phyloP scores from a whole-genome alignment of 768 basidiomycete species.

The Phlebiopsis gigantea region DNA sequence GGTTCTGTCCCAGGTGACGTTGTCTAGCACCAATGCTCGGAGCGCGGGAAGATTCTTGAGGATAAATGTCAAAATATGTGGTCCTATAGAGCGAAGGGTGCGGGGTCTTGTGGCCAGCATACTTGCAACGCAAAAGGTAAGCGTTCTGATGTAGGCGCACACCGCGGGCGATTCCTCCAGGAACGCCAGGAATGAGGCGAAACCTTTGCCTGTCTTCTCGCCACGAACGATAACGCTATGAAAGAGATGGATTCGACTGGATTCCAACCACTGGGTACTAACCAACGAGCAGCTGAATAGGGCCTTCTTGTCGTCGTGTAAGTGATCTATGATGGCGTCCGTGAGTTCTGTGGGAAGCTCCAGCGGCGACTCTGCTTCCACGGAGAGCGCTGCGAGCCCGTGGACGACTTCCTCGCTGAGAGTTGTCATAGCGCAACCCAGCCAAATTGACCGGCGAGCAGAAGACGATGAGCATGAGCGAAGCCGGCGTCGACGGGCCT shows the following conservation, averaged over 20 bases:
- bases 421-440: not conserved
- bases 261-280: constrained; percentile 4
- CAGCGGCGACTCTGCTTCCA: not conserved
- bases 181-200: not conserved
- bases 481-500: not conserved
- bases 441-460: not conserved
- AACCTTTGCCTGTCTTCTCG: not conserved
- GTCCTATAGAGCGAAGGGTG: not conserved
- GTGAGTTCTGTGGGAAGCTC: constrained; percentile 13
- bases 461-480: not conserved
- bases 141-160: not conserved
- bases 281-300: constrained; percentile 9
- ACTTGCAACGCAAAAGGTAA: not conserved
- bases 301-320: constrained; percentile 14
- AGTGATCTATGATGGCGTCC: constrained; percentile 16
- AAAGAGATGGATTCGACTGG: constrained; percentile 15
- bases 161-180: not conserved
- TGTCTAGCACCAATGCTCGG: not conserved
- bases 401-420: not conserved
- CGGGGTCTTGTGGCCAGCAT: not conserved
- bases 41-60: not conserved
- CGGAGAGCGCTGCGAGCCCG: not conserved
- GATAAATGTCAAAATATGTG: not conserved
- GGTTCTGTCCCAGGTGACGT: constrained; percentile 4
- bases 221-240: not conserved